Conservation (phyloP, 2,329 filamentous ascomycete genomes). For the Fusarium humuli region DNA sequence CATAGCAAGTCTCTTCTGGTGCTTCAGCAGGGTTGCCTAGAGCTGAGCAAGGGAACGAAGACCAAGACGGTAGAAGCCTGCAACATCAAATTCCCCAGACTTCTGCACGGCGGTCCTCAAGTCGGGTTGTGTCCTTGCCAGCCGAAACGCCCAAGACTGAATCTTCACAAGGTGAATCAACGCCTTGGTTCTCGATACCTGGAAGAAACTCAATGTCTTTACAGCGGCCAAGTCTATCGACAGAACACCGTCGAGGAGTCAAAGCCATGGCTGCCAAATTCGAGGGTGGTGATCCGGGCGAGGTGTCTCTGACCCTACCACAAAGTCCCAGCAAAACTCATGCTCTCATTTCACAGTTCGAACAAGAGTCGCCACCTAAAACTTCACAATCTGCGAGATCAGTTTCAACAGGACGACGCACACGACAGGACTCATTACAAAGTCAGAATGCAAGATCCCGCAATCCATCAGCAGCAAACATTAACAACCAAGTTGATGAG, state of each 20-base stretch:
- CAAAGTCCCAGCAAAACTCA: constrained; percentile 35
- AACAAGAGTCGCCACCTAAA: constrained; percentile 26
- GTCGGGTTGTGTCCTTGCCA: constrained; percentile 2
- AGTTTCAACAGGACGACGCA: constrained; percentile 16
- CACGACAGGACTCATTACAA: constrained; percentile 10
- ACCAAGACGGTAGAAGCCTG: neutral
- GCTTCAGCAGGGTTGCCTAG: neutral
- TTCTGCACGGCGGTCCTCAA: neutral
- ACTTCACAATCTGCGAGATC: constrained; percentile 21
- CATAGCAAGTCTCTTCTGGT: constrained; percentile 36
- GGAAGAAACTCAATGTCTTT: constrained; percentile 20
- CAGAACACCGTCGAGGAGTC: constrained; percentile 52
- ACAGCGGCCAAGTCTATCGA: constrained; percentile 31
- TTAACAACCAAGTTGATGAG: neutral
- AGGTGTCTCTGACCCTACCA: constrained; percentile 1
- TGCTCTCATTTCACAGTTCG: constrained; percentile 38
- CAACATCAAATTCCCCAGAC: neutral
- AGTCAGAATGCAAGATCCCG: constrained; percentile 6
- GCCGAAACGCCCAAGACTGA: neutral
- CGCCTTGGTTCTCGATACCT: constrained; percentile 10
- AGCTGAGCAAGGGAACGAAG: neutral
- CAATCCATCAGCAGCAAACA: constrained; percentile 3
- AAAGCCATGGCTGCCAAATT: constrained; percentile 66
- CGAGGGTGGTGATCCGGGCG: constrained; percentile 50
- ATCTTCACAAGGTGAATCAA: neutral